These are phyloP conservation scores for Heliamphora exappendiculata DNA, from an alignment of 148 eudicot species.

Conservation along the genomic window DNA sequence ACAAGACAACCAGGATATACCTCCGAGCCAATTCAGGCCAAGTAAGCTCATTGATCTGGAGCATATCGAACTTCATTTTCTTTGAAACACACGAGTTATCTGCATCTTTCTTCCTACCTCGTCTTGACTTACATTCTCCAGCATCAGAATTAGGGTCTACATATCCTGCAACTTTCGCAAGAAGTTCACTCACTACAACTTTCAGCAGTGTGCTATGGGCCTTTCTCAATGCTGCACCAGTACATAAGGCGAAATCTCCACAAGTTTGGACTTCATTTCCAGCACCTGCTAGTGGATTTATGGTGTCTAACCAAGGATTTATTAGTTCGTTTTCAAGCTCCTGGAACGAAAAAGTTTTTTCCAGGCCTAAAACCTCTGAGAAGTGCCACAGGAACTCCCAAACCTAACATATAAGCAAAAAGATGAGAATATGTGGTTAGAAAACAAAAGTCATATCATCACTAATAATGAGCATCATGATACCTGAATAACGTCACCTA, in stretches of 20 bases:
- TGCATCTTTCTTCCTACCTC: slow-evolving; percentile 42
- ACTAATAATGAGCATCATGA: background rate
- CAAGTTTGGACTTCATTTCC: slow-evolving; percentile 1
- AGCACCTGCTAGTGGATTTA: slow-evolving; percentile 11
- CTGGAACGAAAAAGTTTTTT: slow-evolving; percentile 27
- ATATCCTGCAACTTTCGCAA: slow-evolving; percentile 29
- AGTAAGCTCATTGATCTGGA: slow-evolving; percentile 45
- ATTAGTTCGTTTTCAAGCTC: slow-evolving; percentile 40
- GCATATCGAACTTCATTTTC: slow-evolving; percentile 39
- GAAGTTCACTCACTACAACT: slow-evolving; percentile 33
- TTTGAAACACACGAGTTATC: slow-evolving; percentile 27
- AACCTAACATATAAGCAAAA: slow-evolving; percentile 26
- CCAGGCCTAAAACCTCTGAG: slow-evolving; percentile 36
- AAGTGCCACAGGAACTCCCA: slow-evolving; percentile 47
- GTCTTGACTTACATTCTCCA: slow-evolving; percentile 38
- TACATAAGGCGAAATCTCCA: slow-evolving; percentile 18
- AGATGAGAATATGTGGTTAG: slow-evolving; percentile 3
- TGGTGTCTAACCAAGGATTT: slow-evolving; percentile 38
- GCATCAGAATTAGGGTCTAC: slow-evolving; percentile 41
- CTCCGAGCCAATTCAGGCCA: slow-evolving; percentile 63
- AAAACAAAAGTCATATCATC: background rate
- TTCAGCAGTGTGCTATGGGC: slow-evolving; percentile 38
- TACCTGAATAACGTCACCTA: slow-evolving; percentile 57
- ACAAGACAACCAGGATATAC: slow-evolving; percentile 38
- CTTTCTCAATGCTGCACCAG: slow-evolving; percentile 30